Conservation (phyloP, 495 filamentous ascomycete genomes). For the Tricharina praecox region DNA sequence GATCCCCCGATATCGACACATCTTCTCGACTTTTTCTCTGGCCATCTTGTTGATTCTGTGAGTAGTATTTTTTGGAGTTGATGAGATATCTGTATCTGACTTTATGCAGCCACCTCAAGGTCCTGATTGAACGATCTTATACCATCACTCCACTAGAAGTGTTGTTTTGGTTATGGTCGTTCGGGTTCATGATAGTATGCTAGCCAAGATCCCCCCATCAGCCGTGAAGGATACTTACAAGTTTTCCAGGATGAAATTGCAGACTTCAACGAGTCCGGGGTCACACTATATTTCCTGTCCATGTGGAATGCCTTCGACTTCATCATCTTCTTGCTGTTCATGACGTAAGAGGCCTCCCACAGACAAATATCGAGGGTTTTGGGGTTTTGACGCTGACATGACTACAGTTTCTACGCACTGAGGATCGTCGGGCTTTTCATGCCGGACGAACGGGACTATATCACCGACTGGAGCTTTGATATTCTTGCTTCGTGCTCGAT, state of each 20-base stretch:
- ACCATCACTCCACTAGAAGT: constrained; percentile 67
- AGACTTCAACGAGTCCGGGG: constrained; percentile 83
- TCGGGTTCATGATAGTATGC: constrained; percentile 81
- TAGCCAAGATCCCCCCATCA: no score
- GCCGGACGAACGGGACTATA: constrained; percentile 43
- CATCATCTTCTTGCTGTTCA: constrained; percentile 68
- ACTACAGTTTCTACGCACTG: constrained; percentile 60
- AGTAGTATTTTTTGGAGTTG: constrained; percentile 51
- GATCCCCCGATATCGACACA: constrained; percentile 76
- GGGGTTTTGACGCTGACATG: constrained; percentile 3
- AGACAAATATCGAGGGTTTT: no score
- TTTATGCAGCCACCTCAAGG: constrained; percentile 10
- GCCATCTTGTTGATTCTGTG: constrained; percentile 69
- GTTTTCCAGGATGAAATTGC: constrained; percentile 52
- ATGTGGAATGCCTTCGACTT: constrained; percentile 94
- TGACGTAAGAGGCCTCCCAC: constrained; percentile 32
- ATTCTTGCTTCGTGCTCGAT: constrained; percentile 77
- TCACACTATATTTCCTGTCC: constrained; percentile 87
- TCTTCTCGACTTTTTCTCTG: constrained; percentile 71
- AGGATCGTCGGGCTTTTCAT: constrained; percentile 70
- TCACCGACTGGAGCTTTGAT: constrained; percentile 42
- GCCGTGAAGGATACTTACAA: constrained; percentile 3
- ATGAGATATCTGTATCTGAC: constrained; percentile 9
- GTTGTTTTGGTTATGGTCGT: constrained; percentile 91
- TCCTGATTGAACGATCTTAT: constrained; percentile 35